These are phyloP conservation scores for Phanerochaete carnosa DNA, from an alignment of 768 basidiomycete genomes.

Conservation along the genomic window DNA sequence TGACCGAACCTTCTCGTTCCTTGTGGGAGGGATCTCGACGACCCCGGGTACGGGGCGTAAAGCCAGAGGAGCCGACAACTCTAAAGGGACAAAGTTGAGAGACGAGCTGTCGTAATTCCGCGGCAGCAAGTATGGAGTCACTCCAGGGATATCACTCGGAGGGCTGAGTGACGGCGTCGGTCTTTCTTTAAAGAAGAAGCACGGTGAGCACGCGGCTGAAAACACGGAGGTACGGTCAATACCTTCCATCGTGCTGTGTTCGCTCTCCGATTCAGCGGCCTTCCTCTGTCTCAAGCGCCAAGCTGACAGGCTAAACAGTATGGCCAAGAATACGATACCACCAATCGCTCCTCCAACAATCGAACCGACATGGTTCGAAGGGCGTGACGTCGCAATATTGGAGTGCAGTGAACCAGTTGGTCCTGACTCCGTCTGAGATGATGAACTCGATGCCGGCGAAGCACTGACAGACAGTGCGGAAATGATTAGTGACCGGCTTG, in stretches of 20 bases:
- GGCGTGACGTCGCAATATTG: not conserved
- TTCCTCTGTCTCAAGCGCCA: slow-evolving; percentile 1
- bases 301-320: slow-evolving; percentile 6
- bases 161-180: not conserved
- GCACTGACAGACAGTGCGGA: not conserved
- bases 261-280: not conserved
- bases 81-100: not conserved
- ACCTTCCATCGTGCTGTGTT: not conserved
- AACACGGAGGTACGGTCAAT: not conserved
- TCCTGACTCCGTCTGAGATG: not conserved
- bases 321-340: slow-evolving; percentile 12
- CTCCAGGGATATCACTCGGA: not conserved
- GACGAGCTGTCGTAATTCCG: slow-evolving; percentile 8
- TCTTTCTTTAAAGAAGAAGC: not conserved
- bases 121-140: slow-evolving; percentile 12
- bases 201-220: not conserved
- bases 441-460: slow-evolving; percentile 6
- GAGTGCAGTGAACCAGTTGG: not conserved
- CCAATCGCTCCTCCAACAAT: slow-evolving; percentile 20
- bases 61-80: not conserved
- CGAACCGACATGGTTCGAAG: slow-evolving; percentile 11
- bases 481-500: not conserved
- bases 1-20: not conserved
- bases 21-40: not conserved
- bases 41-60: not conserved